Conservation (phyloP, 1,284 basidiomycete genomes). For the Cutaneotrichosporon sp. region DNA sequence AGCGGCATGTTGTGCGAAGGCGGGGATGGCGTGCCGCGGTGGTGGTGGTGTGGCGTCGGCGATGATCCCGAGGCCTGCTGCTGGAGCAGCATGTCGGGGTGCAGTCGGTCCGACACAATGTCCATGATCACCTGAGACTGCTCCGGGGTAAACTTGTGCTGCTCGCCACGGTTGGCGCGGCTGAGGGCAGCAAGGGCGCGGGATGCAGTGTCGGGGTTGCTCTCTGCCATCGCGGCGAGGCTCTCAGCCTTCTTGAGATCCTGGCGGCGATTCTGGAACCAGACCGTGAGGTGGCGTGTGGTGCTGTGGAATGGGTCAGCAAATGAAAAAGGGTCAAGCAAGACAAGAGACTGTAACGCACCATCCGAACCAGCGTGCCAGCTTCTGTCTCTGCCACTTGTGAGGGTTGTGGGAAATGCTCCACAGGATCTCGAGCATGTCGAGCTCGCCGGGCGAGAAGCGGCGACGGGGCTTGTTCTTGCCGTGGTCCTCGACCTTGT, state of each 20-base stretch:
- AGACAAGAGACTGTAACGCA: slow-evolving; percentile 11
- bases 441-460: slow-evolving; percentile 29
- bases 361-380: slow-evolving; percentile 32
- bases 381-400: slow-evolving; percentile 32
- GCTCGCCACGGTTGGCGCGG: slow-evolving; percentile 26
- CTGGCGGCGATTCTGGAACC: slow-evolving; percentile 32
- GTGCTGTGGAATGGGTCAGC: slow-evolving; percentile 21
- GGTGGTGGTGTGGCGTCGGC: slow-evolving; percentile 17
- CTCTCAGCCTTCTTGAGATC: slow-evolving; percentile 30
- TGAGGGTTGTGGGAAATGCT: slow-evolving; percentile 30
- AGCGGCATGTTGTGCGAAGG: slow-evolving; percentile 10
- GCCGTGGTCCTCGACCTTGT: slow-evolving; percentile 27
- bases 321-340: background rate
- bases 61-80: slow-evolving; percentile 27
- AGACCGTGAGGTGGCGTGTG: slow-evolving; percentile 28
- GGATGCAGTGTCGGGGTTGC: slow-evolving; percentile 27
- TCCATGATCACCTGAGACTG: slow-evolving; percentile 27
- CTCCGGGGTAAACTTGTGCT: slow-evolving; percentile 22
- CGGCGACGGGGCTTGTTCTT: slow-evolving; percentile 30
- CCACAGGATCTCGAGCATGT: slow-evolving; percentile 31
- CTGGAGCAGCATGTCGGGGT: slow-evolving; percentile 25
- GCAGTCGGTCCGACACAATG: slow-evolving; percentile 26
- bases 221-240: slow-evolving; percentile 24
- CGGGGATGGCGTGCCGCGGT: slow-evolving; percentile 8
- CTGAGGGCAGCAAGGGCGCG: slow-evolving; percentile 24